Evolutionary conservation across 2,329 filamentous ascomycete genomes (phyloP).

Genomic region (Stagonosporopsis vannaccii): DNA sequence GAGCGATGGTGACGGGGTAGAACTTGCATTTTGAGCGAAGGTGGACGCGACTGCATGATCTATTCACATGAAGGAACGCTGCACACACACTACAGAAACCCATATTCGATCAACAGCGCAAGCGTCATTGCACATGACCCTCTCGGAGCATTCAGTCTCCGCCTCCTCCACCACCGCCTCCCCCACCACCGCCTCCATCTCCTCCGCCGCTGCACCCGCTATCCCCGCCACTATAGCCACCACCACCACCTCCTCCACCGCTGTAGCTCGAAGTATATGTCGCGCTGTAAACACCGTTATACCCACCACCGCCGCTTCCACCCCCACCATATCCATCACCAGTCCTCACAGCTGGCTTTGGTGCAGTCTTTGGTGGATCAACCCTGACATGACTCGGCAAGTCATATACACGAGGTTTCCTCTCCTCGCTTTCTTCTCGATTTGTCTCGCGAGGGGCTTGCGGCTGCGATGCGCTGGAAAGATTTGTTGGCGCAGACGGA

Average conservation of each 20-base stretch:
- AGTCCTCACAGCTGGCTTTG: background rate
- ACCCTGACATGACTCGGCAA: background rate
- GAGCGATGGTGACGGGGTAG: slow-evolving; percentile 4
- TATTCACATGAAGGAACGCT: background rate
- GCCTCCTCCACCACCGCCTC: background rate
- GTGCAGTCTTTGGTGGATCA: background rate
- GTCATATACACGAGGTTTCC: background rate
- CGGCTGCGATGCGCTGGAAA: background rate
- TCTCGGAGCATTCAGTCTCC: background rate
- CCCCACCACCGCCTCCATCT: slow-evolving; percentile 7
- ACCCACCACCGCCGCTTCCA: background rate
- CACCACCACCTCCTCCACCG: background rate
- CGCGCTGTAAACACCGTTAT: background rate
- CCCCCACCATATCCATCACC: background rate
- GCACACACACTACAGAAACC: background rate
- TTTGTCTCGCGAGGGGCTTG: background rate
- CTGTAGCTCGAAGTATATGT: background rate
- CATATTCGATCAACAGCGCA: background rate
- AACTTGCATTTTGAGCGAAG: slow-evolving; percentile 8
- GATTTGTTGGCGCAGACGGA: background rate
- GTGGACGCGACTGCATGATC: background rate
- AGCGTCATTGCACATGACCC: background rate
- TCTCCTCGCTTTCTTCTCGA: background rate
- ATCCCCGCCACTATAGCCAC: background rate
- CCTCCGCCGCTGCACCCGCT: slow-evolving; percentile 5